phyloP scores from a whole-genome alignment of 2,329 filamentous ascomycete genomes.

The Cytospora piceae region DNA sequence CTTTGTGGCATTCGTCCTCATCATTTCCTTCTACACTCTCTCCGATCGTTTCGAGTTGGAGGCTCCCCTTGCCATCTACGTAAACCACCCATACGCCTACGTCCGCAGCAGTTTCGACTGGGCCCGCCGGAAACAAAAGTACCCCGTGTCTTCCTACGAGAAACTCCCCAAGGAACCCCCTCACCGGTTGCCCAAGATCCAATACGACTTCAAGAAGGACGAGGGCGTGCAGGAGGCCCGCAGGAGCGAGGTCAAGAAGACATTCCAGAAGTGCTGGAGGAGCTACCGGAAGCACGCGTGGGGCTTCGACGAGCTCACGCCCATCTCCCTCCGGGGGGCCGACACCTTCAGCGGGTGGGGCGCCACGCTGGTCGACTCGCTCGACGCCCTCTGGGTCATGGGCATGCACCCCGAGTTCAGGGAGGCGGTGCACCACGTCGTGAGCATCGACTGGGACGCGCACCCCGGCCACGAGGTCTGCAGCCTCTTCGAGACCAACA shows the following conservation, averaged over 20 bases:
- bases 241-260: slow-evolving; percentile 44
- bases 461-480: slow-evolving; percentile 44
- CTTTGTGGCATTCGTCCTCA: slow-evolving; percentile 21
- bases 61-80: slow-evolving; percentile 13
- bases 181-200: slow-evolving; percentile 48
- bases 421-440: slow-evolving; percentile 53
- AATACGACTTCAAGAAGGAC: slow-evolving; percentile 38
- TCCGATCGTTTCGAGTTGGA: slow-evolving; percentile 32
- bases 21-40: slow-evolving; percentile 31
- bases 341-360: slow-evolving; percentile 59
- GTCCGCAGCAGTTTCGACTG: slow-evolving; percentile 39
- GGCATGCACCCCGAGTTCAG: slow-evolving; percentile 59
- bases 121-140: slow-evolving; percentile 34
- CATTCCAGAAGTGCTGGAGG: slow-evolving; percentile 52
- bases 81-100: slow-evolving; percentile 31
- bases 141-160: slow-evolving; percentile 32
- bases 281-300: slow-evolving; percentile 59
- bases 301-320: slow-evolving; percentile 59
- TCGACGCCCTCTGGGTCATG: slow-evolving; percentile 66
- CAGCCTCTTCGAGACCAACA: slow-evolving; percentile 67
- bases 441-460: slow-evolving; percentile 58
- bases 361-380: slow-evolving; percentile 61
- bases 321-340: slow-evolving; percentile 50
- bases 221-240: slow-evolving; percentile 40
- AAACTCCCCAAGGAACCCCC: slow-evolving; percentile 42